Evolutionary conservation across 371 early-diverging fungal genomes (phyloP), one percentile per base, ranked within the genome.

Genomic region (Mucor velutinosus): DNA sequence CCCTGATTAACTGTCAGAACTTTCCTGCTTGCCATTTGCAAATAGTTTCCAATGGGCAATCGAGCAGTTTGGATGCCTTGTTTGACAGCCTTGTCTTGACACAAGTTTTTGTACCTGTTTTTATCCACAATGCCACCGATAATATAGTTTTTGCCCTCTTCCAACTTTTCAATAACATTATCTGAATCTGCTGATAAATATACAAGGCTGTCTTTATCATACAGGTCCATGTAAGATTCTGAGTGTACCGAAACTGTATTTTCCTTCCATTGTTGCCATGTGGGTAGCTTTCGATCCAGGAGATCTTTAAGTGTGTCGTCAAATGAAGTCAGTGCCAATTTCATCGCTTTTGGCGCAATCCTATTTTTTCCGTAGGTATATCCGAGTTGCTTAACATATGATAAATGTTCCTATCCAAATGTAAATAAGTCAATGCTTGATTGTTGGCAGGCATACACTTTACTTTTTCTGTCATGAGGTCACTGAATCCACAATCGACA

Each of bases 71-170:
- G 70, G 17, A 97, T 87, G 2, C 93, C 92, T 64, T 87, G 85
- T 35, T 84, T 70, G 39, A 80, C 76, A 7, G 98, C 97, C 71
- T 92, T 90, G 25, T 90, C 74, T 43, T 88, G 87, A 62, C 95
- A 96, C 25, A 97, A 69, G 10, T 81, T 87, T 79, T 92, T 93
- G 76, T 95, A 85, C 47, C 97, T 76, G 71, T 98, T 98, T 74
- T 92, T 92, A 75, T 98, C 98, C 4, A 98, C 98, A 65, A 98
- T 89, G 1, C 95, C 97, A 39, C 98, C 98, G 67, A 98, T 89
- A 29, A 98, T 78, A 73, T 97, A 97, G 10, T 86, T 78, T 43
- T 89, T 93, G 0, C 73, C 75, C 21, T 84, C 84, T 10, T 95
- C 95, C 29, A 98, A 75, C 12, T 71, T 66, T 3, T 84, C 69